These are phyloP conservation scores for Rhodotorula mucilaginosa DNA, from an alignment of 1,284 basidiomycete species.

Conservation along the genomic window DNA sequence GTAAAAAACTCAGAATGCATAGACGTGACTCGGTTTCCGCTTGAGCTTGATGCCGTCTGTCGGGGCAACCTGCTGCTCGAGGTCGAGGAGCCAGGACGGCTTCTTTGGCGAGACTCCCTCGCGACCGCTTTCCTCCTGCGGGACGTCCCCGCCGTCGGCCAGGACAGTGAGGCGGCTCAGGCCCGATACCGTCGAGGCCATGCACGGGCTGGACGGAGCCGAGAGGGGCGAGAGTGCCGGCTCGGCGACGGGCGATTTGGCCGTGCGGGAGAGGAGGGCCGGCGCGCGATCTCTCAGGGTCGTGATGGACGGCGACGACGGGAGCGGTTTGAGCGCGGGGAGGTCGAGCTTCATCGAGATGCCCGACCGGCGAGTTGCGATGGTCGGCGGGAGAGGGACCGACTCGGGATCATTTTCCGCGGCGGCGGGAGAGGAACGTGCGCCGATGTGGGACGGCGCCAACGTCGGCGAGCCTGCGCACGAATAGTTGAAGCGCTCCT, in stretches of 20 bases:
- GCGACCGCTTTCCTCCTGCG: background rate
- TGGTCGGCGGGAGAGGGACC: background rate
- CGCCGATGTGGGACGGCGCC: background rate
- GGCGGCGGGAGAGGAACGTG: background rate
- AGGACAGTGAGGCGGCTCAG: background rate
- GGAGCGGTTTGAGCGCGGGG: background rate
- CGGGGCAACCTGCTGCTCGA: background rate
- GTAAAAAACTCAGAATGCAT: constrained; percentile 13
- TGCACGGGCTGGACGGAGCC: constrained; percentile 9
- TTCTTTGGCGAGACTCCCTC: background rate
- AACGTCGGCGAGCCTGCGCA: background rate
- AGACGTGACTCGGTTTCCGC: constrained; percentile 1
- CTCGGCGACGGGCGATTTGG: constrained; percentile 8
- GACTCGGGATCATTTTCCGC: background rate
- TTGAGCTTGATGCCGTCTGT: constrained; percentile 12
- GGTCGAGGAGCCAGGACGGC: constrained; percentile 9
- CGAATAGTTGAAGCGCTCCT: background rate
- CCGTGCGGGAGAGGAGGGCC: background rate
- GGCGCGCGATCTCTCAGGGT: background rate
- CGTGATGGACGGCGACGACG: background rate
- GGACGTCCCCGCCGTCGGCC: background rate
- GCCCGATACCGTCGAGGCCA: background rate
- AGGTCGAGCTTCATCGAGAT: background rate
- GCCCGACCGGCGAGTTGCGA: background rate
- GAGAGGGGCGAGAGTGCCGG: constrained; percentile 4